Base-by-base conservation (phyloP, 2,329 filamentous ascomycete species). In the Hymenoscyphus infarciens region DNA sequence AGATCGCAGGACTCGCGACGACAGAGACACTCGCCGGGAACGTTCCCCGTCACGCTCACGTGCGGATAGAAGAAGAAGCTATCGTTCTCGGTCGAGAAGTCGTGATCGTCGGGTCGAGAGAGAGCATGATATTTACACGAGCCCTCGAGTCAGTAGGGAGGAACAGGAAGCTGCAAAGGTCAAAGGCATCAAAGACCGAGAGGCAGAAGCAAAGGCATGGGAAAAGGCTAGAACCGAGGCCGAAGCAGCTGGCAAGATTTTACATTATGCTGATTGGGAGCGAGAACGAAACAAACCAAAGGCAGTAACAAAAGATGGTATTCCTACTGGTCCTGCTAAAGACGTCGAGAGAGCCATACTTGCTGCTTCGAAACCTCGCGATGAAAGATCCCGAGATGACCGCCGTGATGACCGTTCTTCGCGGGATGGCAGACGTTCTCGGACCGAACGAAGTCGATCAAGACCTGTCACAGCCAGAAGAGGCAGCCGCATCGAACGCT, bases 151-250 rank as follows among this genome's bases (percentile, higher is more conserved):
- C 11, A 58, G 45, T 49, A 62, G 42, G 54, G 53, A 59, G 27
- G 62, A 60, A 55, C 57, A 57, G n/a, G 72, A 73, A 60, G 63
- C 66, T 22, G 67, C 83, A 79, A 87, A 87, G 71, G 81, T 83
- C 66, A 82, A 82, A 63, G 84, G 87, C 68, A 84, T 86, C 60
- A 83, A 80, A 72, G 84, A 85, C 71, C 81, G 85, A 58, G 84
- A 87, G 72, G 81, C 81, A 66, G 85, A 87, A 73, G 86, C 86
- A 45, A 87, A 86, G 72, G 84, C 83, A 4, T 88, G 87, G 68
- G 76, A 87, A 42, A 84, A 84, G 6, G 84, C 83, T 2, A 83
- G 86, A 68, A 82, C 83, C 65, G 84, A 87, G 67, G 84, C 85
- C 35, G 79, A 82, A 33, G 80, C 80, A 56, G 87, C 87, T 70